Evolutionary conservation across 2,329 filamentous ascomycete species (phyloP).

Genomic region (Didymella lethalis): DNA sequence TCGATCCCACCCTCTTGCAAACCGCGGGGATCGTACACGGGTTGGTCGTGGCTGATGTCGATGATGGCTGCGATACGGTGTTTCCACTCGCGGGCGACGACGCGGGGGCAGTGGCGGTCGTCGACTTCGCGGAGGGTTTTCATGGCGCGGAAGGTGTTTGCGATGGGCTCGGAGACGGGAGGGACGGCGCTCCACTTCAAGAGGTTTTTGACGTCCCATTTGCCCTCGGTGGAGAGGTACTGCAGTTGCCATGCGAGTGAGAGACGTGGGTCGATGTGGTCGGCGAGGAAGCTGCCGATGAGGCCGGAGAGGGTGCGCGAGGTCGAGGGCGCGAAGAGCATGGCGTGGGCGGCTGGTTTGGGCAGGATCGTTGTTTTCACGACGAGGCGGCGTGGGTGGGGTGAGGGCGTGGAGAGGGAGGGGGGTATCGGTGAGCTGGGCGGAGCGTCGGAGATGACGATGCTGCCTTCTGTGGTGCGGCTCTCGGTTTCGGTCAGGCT

Average conservation of each 20-base stretch:
- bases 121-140: constrained; percentile 94
- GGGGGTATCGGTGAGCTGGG: constrained; percentile 13
- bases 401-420: constrained; percentile 26
- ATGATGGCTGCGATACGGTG: constrained; percentile 76
- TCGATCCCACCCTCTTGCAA: constrained; percentile 55
- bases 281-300: constrained; percentile 80
- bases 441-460: constrained; percentile 24
- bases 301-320: constrained; percentile 80
- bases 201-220: constrained; percentile 98
- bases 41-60: constrained; percentile 89
- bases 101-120: constrained; percentile 76
- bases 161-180: constrained; percentile 81
- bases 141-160: constrained; percentile 82
- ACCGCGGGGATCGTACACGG: constrained; percentile 79
- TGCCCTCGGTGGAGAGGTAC: constrained; percentile 85
- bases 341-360: constrained; percentile 79
- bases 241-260: constrained; percentile 90
- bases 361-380: constrained; percentile 77
- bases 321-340: constrained; percentile 80
- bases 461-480: constrained; percentile 47
- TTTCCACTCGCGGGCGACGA: constrained; percentile 74
- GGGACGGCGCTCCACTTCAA: constrained; percentile 85
- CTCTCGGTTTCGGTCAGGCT: constrained; percentile 30
- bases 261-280: constrained; percentile 77
- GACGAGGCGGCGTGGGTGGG: constrained; percentile 50